Conservation (phyloP, 371 early-diverging fungal genomes). For the Mortierella sp. region DNA sequence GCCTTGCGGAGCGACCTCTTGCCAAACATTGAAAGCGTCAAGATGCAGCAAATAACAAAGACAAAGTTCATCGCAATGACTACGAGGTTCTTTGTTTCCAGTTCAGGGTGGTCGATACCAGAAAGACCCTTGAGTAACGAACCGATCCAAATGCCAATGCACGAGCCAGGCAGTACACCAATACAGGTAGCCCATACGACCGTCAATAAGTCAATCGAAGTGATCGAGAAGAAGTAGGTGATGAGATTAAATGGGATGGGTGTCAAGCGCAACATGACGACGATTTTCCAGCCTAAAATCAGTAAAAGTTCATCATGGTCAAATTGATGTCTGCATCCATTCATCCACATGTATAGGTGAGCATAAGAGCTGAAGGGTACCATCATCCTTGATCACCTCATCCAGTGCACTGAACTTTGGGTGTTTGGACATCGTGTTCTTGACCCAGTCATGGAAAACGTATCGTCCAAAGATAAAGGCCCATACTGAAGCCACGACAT, state of each 20-base stretch:
- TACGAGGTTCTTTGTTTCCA: conserved; percentile 44
- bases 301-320: not conserved
- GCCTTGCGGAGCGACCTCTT: conserved; percentile 54
- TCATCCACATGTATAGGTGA: not conserved
- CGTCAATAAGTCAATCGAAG: conserved; percentile 45
- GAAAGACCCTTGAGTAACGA: conserved; percentile 53
- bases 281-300: conserved; percentile 55
- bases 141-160: conserved; percentile 56
- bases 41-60: conserved; percentile 46
- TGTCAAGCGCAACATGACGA: conserved; percentile 54
- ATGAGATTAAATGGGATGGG: conserved; percentile 54
- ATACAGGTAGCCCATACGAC: conserved; percentile 54
- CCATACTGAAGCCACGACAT: conserved; percentile 37
- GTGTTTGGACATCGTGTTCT: conserved; percentile 41
- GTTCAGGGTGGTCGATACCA: conserved; percentile 51
- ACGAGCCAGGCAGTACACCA: conserved; percentile 54
- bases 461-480: conserved; percentile 56
- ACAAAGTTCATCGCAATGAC: conserved; percentile 53
- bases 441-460: conserved; percentile 56
- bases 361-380: conserved; percentile 14
- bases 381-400: conserved; percentile 54
- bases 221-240: conserved; percentile 56
- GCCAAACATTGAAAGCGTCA: conserved; percentile 53
- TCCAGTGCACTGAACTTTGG: conserved; percentile 52
- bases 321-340: too few relatives aligned